These are phyloP conservation scores for Psophocarpus tetragonolobus DNA, from an alignment of 306 rosid genomes.

Conservation along the genomic window DNA sequence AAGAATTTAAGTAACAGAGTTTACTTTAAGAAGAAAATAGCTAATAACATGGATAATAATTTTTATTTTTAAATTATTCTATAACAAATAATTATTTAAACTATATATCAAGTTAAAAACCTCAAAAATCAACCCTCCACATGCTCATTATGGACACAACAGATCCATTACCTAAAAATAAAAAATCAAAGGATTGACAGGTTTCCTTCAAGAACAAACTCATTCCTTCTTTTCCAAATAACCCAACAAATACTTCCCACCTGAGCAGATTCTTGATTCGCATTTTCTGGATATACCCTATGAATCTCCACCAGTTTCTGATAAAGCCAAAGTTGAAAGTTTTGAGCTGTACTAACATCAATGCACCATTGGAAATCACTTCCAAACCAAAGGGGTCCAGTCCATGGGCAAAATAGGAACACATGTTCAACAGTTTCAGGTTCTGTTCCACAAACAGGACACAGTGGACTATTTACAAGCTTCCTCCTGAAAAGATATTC, in stretches of 20 bases:
- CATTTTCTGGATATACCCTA: conserved; percentile 23
- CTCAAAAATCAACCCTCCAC: background rate
- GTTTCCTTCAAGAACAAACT: conserved; percentile 22
- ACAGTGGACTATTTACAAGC: conserved; percentile 16
- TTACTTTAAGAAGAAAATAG: no score
- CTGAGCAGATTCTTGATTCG: background rate
- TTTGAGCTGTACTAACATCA: background rate
- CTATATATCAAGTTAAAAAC: background rate
- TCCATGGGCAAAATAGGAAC: conserved; percentile 28
- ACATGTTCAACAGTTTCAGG: conserved; percentile 18
- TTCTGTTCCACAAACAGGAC: conserved; percentile 21
- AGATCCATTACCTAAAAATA: background rate
- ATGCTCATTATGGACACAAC: background rate
- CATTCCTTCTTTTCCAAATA: conserved; percentile 36
- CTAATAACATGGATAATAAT: no score
- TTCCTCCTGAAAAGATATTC: conserved; percentile 29
- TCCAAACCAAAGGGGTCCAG: conserved; percentile 30
- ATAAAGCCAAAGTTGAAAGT: conserved; percentile 25
- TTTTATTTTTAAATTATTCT: no score
- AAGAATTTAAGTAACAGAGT: no score
- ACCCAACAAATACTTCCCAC: conserved; percentile 26
- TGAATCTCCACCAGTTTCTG: conserved; percentile 17
- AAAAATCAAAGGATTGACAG: conserved; percentile 12
- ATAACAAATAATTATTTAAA: no score
- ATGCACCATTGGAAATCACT: conserved; percentile 25